These are phyloP conservation scores for Globisporangium cylindrosporum DNA, from an alignment of 352 stramenopile species.

Conservation along the genomic window DNA sequence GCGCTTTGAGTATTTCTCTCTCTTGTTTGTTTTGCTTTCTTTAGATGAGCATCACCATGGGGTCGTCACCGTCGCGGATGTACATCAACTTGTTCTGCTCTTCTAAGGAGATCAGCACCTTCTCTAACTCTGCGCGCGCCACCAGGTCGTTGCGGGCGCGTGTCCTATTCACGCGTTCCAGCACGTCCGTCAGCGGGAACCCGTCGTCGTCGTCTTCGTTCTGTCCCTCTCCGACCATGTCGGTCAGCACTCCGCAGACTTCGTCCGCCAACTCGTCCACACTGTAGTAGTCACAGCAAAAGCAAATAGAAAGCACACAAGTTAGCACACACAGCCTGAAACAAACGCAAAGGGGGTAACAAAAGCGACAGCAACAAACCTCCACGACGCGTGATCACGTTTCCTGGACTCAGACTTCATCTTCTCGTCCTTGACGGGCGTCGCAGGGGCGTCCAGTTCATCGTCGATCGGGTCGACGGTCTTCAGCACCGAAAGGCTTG, in stretches of 20 bases:
- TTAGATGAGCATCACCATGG: slow-evolving; percentile 87
- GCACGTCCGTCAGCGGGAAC: slow-evolving; percentile 54
- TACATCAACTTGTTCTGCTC: slow-evolving; percentile 91
- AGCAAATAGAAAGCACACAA: neutral
- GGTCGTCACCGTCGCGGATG: slow-evolving; percentile 75
- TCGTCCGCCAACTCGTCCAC: slow-evolving; percentile 60
- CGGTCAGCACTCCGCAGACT: slow-evolving; percentile 51
- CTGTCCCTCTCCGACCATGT: slow-evolving; percentile 36
- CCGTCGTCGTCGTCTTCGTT: slow-evolving; percentile 65
- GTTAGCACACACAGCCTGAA: neutral
- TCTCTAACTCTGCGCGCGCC: slow-evolving; percentile 55
- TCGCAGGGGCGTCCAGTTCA: slow-evolving; percentile 21
- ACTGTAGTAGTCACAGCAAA: slow-evolving; percentile 28
- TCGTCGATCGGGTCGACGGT: slow-evolving; percentile 17
- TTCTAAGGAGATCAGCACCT: slow-evolving; percentile 71
- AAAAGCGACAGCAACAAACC: slow-evolving; percentile 31
- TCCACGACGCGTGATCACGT: slow-evolving; percentile 59
- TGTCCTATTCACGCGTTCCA: slow-evolving; percentile 52
- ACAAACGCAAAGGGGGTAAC: neutral
- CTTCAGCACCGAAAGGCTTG: slow-evolving; percentile 1
- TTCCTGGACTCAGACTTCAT: slow-evolving; percentile 41
- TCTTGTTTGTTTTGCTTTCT: neutral
- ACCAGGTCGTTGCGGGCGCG: slow-evolving; percentile 30
- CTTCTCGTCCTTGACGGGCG: slow-evolving; percentile 21
- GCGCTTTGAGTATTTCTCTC: neutral